Evolutionary conservation across 169 alveolate species (phyloP), one percentile per base, ranked within the genome.

Genomic region (Cryptosporidium sp.): DNA sequence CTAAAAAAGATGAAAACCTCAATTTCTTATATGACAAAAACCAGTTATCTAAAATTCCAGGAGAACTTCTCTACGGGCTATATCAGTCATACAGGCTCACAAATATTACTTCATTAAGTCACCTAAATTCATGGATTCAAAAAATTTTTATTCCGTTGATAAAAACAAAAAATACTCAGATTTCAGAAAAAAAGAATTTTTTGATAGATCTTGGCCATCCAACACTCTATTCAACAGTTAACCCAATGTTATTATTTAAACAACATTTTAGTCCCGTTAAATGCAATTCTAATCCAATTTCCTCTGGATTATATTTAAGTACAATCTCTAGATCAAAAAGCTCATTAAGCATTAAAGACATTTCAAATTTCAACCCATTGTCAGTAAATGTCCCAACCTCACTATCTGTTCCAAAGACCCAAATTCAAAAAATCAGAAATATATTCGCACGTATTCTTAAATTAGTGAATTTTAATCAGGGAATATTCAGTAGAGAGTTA

Each of bases 241-340:
- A 80, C 35, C 89, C 89, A 31, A 58, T 80, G n/a, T 29, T 80
- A 45, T 16, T 80, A 31, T 23, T 80, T 80, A 80, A 44, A 29
- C 89, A 80, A 23, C 75, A 60, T 18, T 80, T 60, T 51, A 62
- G 58, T 29, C 73, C 75, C 2, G 67, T 35, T 18, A 80, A 37
- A 62, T 80, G 89, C 45, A 80, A 80, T 29, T 80, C 89, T 1
- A 80, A 80, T 45, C 89, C 89, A 42, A 45, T 39, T 37, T 31
- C 89, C 1, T 21, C 60, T 39, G 58, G 35, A 18, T 51, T 73
- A 8, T 73, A 73, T 60, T 42, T 56, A 37, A 73, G 86, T 33
- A 73, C 31, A 31, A 53, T 39, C 4, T 10, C 70, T 45, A 60
- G 56, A 58, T 53, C 86, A 6, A 73, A 73, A 73, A 56, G 60